phyloP scores from a whole-genome alignment of 257 asterid species.

The Ilex asprella region DNA sequence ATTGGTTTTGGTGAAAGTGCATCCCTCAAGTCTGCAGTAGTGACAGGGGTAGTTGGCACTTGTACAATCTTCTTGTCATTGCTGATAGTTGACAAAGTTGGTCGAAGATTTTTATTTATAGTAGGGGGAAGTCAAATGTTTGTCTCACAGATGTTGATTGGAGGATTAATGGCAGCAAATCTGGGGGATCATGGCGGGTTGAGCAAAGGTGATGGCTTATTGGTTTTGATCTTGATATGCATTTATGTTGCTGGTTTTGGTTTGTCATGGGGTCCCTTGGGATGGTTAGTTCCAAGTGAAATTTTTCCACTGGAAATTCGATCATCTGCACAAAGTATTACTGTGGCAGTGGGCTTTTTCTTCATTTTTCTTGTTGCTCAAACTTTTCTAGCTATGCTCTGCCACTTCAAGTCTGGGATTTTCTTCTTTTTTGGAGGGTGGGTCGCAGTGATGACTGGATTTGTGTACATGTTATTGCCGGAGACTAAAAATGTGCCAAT shows the following conservation, averaged over 20 bases:
- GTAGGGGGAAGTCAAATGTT: constrained; percentile 35
- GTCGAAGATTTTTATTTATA: constrained; percentile 25
- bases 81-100: constrained; percentile 27
- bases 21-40: constrained; percentile 24
- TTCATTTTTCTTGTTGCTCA: constrained; percentile 42
- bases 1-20: constrained; percentile 51
- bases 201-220: constrained; percentile 16
- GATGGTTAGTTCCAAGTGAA: constrained; percentile 47
- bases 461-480: constrained; percentile 30
- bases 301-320: constrained; percentile 45
- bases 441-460: constrained; percentile 39
- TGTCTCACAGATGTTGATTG: constrained; percentile 21
- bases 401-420: constrained; percentile 38
- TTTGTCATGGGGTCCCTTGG: constrained; percentile 52
- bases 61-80: constrained; percentile 20
- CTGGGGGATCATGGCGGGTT: constrained; percentile 34
- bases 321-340: constrained; percentile 48
- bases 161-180: constrained; percentile 29
- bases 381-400: constrained; percentile 37
- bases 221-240: constrained; percentile 22
- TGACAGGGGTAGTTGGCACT: constrained; percentile 15
- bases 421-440: constrained; percentile 50
- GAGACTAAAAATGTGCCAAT: constrained; percentile 46
- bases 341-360: constrained; percentile 25
- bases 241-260: constrained; percentile 40